Evolutionary conservation across 2,329 filamentous ascomycete species (phyloP).

Genomic region (Akanthomyces lecanii): DNA sequence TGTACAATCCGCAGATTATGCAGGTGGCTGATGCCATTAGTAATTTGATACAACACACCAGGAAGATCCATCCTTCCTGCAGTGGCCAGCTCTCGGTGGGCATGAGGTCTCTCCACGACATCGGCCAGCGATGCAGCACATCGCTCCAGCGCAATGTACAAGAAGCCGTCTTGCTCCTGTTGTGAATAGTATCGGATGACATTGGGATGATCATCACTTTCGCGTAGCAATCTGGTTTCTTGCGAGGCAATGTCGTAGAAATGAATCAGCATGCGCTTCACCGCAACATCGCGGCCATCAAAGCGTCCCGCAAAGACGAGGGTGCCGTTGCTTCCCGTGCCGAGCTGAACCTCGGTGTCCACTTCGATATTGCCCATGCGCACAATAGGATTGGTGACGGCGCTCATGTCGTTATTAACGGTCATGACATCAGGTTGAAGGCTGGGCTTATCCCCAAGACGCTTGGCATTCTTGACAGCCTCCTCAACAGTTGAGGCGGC

Average conservation of each 20-base stretch:
- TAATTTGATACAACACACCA: constrained; percentile 80
- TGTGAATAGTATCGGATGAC: constrained; percentile 95
- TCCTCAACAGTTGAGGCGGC: constrained; percentile 53
- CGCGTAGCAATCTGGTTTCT: constrained; percentile 83
- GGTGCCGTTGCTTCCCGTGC: constrained; percentile 92
- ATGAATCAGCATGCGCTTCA: constrained; percentile 94
- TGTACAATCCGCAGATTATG: constrained; percentile 94
- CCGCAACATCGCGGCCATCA: constrained; percentile 86
- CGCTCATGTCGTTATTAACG: constrained; percentile 52
- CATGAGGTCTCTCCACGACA: constrained; percentile 71
- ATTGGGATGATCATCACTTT: constrained; percentile 94
- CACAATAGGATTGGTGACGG: constrained; percentile 56
- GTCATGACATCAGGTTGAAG: constrained; percentile 61
- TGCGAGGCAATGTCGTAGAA: constrained; percentile 95
- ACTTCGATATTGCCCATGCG: constrained; percentile 62
- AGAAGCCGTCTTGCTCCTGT: constrained; percentile 79
- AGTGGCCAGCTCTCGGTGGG: constrained; percentile 64
- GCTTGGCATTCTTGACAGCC: constrained; percentile 55
- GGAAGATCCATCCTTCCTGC: constrained; percentile 73
- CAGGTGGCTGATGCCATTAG: constrained; percentile 80
- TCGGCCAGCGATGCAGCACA: constrained; percentile 93
- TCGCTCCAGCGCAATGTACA: constrained; percentile 93
- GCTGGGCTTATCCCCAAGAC: constrained; percentile 48
- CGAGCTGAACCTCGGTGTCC: constrained; percentile 58
- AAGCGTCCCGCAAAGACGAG: constrained; percentile 93